Base-by-base conservation (phyloP, 164 flowering plant genomes). In the Vitis cinerea region DNA sequence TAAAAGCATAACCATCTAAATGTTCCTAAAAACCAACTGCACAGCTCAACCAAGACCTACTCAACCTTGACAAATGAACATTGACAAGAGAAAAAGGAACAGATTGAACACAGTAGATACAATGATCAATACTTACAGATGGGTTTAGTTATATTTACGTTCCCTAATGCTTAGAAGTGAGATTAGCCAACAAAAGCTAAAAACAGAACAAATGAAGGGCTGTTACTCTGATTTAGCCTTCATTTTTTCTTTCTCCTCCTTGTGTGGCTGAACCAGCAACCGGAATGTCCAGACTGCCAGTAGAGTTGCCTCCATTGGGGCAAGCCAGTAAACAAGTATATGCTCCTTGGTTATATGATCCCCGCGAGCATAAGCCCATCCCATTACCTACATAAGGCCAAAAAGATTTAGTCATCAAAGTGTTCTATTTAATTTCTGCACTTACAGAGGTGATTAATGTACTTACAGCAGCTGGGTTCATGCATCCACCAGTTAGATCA, bases 401-500 rank as follows among this genome's bases (percentile, higher is more conserved):
- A 27, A 48, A 47, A 52, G 16, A 15, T 15, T 62, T 12, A 23
- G 5, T 30, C 1, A 44, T 29, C 55, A 52, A 11, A 27, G 51
- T 19, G 27, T 47, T 37, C 44, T 37, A 37, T 37, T 37, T 37
- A 37, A 37, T 2, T 37, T 37, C 44, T 37, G 44, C 44, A 37
- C 7, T 37, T 37, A 37, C 7, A 37, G 44, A 37, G 44, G 1
- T 37, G 4, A 37, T 37, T 6, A 37, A 37, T 37, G 27, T 70
- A 78, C 98, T 87, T 85, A 92, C 98, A 71, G 99, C 81, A 61
- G 99, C 99, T 7, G 99, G 99, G 81, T 95, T 95, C 99, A 95
- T 92, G 75, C 83, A 78, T 69, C 98, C 99, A 23, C 99, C 99
- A 0, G 99, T 95, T 9, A 95, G 81, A 78, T 95, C 99, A 66